Evolutionary conservation across 192 early-diverging fungal species (phyloP).

Genomic region (Backusella luteola): DNA sequence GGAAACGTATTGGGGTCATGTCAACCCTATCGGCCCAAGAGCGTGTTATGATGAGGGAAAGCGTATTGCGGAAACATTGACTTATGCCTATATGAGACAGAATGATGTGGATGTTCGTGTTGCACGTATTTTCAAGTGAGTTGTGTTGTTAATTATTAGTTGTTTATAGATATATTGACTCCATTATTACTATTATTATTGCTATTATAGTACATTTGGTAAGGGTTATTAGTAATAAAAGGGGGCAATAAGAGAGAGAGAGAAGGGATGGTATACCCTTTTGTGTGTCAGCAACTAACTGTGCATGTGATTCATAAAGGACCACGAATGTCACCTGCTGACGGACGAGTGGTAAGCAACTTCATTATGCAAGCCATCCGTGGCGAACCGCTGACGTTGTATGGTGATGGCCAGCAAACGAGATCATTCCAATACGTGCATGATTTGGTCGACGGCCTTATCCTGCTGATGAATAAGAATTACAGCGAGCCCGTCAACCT

Average conservation of each 20-base stretch:
- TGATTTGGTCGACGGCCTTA: conserved; percentile 81
- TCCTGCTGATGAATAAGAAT: conserved; percentile 69
- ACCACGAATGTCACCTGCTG: conserved; percentile 80
- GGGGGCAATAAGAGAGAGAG: no score
- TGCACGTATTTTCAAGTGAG: conserved; percentile 72
- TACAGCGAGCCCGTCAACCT: conserved; percentile 75
- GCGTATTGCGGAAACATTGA: conserved; percentile 79
- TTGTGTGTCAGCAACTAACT: no score
- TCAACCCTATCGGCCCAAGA: conserved; percentile 76
- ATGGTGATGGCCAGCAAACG: conserved; percentile 78
- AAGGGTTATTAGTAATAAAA: not conserved
- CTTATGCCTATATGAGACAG: conserved; percentile 75
- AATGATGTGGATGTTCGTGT: conserved; percentile 76
- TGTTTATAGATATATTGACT: no score
- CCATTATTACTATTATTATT: not conserved
- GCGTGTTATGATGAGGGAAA: conserved; percentile 91
- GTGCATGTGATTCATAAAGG: not conserved
- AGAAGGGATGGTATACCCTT: no score
- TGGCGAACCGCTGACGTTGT: conserved; percentile 74
- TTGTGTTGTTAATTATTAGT: not conserved
- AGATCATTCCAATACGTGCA: conserved; percentile 86
- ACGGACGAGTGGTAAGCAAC: conserved; percentile 84
- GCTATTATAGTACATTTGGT: conserved; percentile 17
- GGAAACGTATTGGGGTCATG: conserved; percentile 82
- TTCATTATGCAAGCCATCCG: conserved; percentile 83